phyloP scores from a whole-genome alignment of 371 early-diverging fungal genomes.

The Mucor ambiguus region DNA sequence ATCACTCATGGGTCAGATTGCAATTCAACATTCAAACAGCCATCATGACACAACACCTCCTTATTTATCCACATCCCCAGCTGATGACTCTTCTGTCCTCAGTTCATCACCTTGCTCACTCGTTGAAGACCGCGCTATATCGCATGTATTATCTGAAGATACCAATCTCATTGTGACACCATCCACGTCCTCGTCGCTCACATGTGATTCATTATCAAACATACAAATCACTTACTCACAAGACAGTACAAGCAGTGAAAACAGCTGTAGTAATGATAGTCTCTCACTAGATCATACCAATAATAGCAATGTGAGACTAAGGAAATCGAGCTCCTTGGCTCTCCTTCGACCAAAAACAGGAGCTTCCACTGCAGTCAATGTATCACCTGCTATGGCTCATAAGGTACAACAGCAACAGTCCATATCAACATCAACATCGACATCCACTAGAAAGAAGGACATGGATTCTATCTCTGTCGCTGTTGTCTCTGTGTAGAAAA shows the following conservation, averaged over 20 bases:
- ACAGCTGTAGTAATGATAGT: not conserved
- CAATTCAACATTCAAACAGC: constrained; percentile 1
- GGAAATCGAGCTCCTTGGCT: constrained; percentile 27
- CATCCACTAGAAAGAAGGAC: constrained; percentile 10
- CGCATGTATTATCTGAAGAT: constrained; percentile 10
- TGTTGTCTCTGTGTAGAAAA: constrained; percentile 1
- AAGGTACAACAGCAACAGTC: constrained; percentile 10
- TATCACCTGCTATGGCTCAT: constrained; percentile 29
- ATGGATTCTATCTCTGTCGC: constrained; percentile 7
- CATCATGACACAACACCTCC: not conserved
- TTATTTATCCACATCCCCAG: constrained; percentile 21
- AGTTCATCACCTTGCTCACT: constrained; percentile 20
- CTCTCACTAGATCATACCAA: not conserved
- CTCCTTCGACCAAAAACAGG: constrained; percentile 24
- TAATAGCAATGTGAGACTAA: not conserved
- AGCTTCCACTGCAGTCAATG: constrained; percentile 30
- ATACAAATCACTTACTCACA: constrained; percentile 15
- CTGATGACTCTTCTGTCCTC: constrained; percentile 3
- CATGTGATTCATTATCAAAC: constrained; percentile 17
- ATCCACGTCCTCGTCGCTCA: constrained; percentile 2
- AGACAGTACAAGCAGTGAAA: not conserved
- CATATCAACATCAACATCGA: not conserved
- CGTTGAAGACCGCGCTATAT: constrained; percentile 8
- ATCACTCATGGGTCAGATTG: constrained; percentile 1
- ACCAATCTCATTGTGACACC: constrained; percentile 1